Conservation (phyloP, 805 yeast species). For the Nakazawaea ambrosiae region DNA sequence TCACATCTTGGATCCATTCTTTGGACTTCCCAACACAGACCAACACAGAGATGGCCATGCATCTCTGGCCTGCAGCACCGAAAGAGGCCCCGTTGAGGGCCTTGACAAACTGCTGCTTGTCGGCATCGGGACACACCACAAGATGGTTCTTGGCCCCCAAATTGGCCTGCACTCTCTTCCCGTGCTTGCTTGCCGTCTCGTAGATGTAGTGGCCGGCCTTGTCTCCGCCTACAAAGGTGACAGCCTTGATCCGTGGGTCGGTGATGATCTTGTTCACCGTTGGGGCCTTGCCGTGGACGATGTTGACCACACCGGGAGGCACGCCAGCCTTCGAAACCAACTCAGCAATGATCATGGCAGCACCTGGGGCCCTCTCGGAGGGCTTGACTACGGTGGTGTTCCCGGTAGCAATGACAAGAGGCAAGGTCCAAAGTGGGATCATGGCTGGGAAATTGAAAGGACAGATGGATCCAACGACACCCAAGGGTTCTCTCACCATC, state of each 20-base stretch:
- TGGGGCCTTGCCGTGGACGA: conserved; percentile 67
- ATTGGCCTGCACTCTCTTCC: conserved; percentile 72
- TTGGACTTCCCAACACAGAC: conserved; percentile 64
- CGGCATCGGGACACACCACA: conserved; percentile 67
- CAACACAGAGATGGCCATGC: conserved; percentile 71
- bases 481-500: conserved; percentile 69
- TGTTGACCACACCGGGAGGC: conserved; percentile 66
- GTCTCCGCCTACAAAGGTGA: conserved; percentile 76
- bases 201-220: conserved; percentile 72
- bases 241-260: conserved; percentile 69
- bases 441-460: conserved; percentile 84
- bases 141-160: conserved; percentile 78
- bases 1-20: conserved; percentile 57
- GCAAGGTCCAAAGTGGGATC: conserved; percentile 69
- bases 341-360: conserved; percentile 68
- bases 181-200: conserved; percentile 55
- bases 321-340: conserved; percentile 67
- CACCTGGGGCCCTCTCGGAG: conserved; percentile 76
- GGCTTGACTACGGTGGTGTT: conserved; percentile 68
- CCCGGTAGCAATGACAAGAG: conserved; percentile 60
- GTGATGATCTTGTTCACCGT: conserved; percentile 65
- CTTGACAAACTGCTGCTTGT: conserved; percentile 53
- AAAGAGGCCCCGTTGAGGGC: conserved; percentile 71
- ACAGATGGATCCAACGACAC: conserved; percentile 70
- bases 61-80: conserved; percentile 82